Base-by-base conservation (phyloP, 176 grass and related monocot genomes). In the Areca catechu region DNA sequence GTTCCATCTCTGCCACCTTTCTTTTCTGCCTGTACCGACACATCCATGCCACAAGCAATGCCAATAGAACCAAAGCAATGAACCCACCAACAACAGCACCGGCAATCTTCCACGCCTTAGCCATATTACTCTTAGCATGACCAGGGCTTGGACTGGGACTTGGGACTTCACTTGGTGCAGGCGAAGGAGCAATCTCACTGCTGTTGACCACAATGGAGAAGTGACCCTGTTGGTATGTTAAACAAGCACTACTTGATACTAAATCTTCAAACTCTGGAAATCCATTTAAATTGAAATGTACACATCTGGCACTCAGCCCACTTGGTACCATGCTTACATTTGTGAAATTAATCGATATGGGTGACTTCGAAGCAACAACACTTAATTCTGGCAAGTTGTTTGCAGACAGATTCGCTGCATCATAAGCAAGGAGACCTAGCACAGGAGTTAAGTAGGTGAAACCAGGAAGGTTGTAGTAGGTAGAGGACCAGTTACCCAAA, bases 121-220 rank as follows among this genome's bases (percentile, higher is more conserved):
- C 54, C 4, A 70, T 80, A 54, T 56, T 73, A 16, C 71, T 74
- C 70, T 92, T 85, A 12, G 50, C 17, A 5, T n/a, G 49, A 20
- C 19, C 15, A 43, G 9, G 20, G 10, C 7, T 9, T 43, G 34
- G 34, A 12, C 34, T 10, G 2, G 34, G 34, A 43, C 9, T 12
- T 10, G 9, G 34, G 34, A 12, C 34, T 12, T 12, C 7, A 43
- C 66, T 4, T 19, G 83, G 83, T 23, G 69, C 51, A 6, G 77
- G 69, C 49, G 78, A 10, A 64, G 87, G 78, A 89, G 72, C 62
- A 55, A 83, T 20, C 29, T 27, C 84, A 6, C 60, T 89, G 6
- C 81, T 77, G 69, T 92, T 98, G 22, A 89, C 81, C 66, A 88
- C 94, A n/a, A 99, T 85, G 1, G 84, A 81, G 16, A 99, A 76